A percentile compares a stretch with the other conserved stretches of the same genome.
Evolutionary conservation across 371 early-diverging fungal species (phyloP).

Genomic region (Amoeboaphelidium protococcarum): DNA sequence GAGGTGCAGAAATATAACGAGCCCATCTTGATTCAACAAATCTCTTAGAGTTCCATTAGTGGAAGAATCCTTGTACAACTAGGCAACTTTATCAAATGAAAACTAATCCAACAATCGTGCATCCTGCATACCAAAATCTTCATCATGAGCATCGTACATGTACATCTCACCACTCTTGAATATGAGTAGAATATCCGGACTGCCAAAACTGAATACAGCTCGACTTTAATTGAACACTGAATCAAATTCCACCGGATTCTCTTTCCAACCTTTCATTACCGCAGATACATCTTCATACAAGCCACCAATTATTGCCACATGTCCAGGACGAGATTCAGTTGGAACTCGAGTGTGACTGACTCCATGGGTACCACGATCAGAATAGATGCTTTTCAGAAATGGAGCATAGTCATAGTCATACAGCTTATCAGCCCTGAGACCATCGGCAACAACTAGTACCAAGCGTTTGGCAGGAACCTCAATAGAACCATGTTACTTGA

Average conservation of each 20-base stretch:
- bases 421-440: slow-evolving; percentile 71
- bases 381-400: slow-evolving; percentile 30
- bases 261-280: slow-evolving; percentile 84
- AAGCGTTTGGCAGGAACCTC: slow-evolving; percentile 65
- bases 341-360: slow-evolving; percentile 88
- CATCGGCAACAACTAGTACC: slow-evolving; percentile 71
- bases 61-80: slow-evolving; percentile 24
- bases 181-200: slow-evolving; percentile 88
- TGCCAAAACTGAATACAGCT: slow-evolving; percentile 88
- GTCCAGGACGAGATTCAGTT: slow-evolving; percentile 93
- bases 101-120: slow-evolving; percentile 58
- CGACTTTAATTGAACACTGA: slow-evolving; percentile 69
- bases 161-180: slow-evolving; percentile 68
- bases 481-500: slow-evolving; percentile 17
- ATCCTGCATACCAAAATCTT: slow-evolving; percentile 59
- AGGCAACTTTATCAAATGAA: slow-evolving; percentile 43
- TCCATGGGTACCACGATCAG: slow-evolving; percentile 50
- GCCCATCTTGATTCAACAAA: slow-evolving; percentile 35
- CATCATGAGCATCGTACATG: slow-evolving; percentile 64
- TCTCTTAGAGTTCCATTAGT: slow-evolving; percentile 19
- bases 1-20: slow-evolving; percentile 71
- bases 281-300: slow-evolving; percentile 93
- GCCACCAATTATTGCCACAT: slow-evolving; percentile 85
- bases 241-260: slow-evolving; percentile 88
- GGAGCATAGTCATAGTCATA: slow-evolving; percentile 44